Conservation (phyloP, 2,329 filamentous ascomycete genomes). For the Talaromyces funiculosus region DNA sequence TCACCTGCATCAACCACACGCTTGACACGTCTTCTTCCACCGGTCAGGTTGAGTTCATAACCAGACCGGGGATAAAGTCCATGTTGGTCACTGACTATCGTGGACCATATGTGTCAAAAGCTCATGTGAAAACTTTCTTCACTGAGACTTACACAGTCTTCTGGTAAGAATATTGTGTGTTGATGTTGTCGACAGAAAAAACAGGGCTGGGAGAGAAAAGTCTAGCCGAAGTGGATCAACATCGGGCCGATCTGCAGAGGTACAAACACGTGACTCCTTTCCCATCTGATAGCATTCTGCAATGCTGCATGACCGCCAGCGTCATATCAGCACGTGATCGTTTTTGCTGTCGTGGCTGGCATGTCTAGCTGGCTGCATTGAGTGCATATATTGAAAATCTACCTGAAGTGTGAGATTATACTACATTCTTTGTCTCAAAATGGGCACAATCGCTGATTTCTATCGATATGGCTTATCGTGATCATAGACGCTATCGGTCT, state of each 20-base stretch:
- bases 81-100: constrained; percentile 15
- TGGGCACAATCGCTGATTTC: not conserved
- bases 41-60: constrained; percentile 12
- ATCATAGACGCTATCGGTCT: not conserved
- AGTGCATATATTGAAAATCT: not conserved
- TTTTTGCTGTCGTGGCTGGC: constrained; percentile 7
- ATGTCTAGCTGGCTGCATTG: not conserved
- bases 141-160: constrained; percentile 28
- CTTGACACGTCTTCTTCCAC: constrained; percentile 34
- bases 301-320: not conserved
- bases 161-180: not conserved
- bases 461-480: constrained; percentile 9
- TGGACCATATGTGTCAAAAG: constrained; percentile 29
- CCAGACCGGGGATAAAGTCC: constrained; percentile 33
- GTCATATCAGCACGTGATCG: constrained; percentile 13
- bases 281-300: not conserved
- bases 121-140: constrained; percentile 34
- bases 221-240: constrained; percentile 14
- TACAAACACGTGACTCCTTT: not conserved
- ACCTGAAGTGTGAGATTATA: not conserved
- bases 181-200: not conserved
- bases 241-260: not conserved
- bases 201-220: not conserved
- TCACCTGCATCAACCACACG: constrained; percentile 41
- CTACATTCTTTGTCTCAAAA: not conserved